Evolutionary conservation across 495 filamentous ascomycete species (phyloP).

Genomic region (Daldinia grandis): DNA sequence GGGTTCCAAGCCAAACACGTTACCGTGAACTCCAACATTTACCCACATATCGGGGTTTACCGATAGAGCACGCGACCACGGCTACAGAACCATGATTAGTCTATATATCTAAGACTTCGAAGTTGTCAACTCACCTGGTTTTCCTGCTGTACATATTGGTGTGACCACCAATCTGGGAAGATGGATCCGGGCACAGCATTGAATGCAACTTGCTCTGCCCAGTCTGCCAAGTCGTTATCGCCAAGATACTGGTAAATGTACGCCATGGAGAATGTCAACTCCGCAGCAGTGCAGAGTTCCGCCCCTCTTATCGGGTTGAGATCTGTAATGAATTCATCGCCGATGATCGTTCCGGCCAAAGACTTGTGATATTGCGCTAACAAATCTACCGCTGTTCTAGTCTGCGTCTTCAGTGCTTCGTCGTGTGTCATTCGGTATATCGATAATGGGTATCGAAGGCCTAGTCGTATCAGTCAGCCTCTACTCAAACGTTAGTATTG

Average conservation of each 20-base stretch:
- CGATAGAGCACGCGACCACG: conserved; percentile 52
- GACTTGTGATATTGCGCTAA: conserved; percentile 45
- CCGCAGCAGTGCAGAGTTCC: conserved; percentile 48
- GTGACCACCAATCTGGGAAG: conserved; percentile 67
- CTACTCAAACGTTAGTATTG: conserved; percentile 4
- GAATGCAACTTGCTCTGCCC: conserved; percentile 65
- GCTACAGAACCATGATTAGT: conserved; percentile 35
- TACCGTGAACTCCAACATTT: conserved; percentile 56
- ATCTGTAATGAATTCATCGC: conserved; percentile 45
- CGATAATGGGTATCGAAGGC: conserved; percentile 42
- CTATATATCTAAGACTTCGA: not conserved
- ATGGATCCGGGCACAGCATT: conserved; percentile 66
- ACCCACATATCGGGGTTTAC: conserved; percentile 57
- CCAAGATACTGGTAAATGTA: conserved; percentile 54
- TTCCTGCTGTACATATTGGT: conserved; percentile 66
- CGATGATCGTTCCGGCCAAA: conserved; percentile 47
- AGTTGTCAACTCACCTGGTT: conserved; percentile 59
- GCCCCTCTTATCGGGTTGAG: conserved; percentile 45
- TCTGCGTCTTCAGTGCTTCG: conserved; percentile 42
- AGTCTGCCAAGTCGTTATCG: conserved; percentile 64
- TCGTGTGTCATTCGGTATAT: conserved; percentile 47
- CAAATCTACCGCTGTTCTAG: conserved; percentile 44
- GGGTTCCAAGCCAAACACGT: conserved; percentile 57
- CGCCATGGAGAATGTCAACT: conserved; percentile 47
- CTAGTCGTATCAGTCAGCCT: conserved; percentile 31